A percentile compares a stretch with the other conserved stretches of the same genome.
phyloP scores from a whole-genome alignment of 257 asterid genomes.

The Solanum pinnatisectum region DNA sequence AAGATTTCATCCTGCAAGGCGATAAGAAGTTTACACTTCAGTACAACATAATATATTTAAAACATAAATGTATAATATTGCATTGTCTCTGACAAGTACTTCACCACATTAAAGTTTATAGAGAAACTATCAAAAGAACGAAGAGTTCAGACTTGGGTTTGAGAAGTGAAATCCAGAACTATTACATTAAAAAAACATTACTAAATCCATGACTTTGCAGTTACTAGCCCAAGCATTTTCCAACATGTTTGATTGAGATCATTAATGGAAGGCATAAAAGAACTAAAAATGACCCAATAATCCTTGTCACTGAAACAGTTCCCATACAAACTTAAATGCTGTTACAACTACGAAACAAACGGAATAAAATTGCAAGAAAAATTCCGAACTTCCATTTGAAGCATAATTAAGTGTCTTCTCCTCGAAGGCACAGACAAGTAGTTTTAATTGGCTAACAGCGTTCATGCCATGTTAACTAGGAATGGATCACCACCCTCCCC shows the following conservation, averaged over 20 bases:
- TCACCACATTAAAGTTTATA: not conserved
- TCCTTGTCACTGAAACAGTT: not conserved
- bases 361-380: not conserved
- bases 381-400: not conserved
- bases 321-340: not conserved
- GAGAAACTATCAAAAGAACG: not conserved
- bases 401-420: not conserved
- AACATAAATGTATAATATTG: not conserved
- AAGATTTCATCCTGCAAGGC: conserved; percentile 53
- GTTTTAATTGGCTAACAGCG: not conserved
- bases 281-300: not conserved
- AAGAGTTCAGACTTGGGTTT: not conserved
- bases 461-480: not conserved
- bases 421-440: not conserved
- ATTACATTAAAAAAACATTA: not conserved
- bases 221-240: not conserved
- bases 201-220: not conserved
- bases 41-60: not conserved
- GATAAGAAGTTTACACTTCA: conserved; percentile 1
- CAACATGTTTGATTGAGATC: not conserved
- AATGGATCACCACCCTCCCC: not conserved
- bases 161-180: not conserved
- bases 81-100: not conserved
- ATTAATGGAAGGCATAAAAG: not conserved
- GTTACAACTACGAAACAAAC: not conserved